phyloP scores from a whole-genome alignment of 73 alveolate species.

The Paramecium primaurelia region DNA sequence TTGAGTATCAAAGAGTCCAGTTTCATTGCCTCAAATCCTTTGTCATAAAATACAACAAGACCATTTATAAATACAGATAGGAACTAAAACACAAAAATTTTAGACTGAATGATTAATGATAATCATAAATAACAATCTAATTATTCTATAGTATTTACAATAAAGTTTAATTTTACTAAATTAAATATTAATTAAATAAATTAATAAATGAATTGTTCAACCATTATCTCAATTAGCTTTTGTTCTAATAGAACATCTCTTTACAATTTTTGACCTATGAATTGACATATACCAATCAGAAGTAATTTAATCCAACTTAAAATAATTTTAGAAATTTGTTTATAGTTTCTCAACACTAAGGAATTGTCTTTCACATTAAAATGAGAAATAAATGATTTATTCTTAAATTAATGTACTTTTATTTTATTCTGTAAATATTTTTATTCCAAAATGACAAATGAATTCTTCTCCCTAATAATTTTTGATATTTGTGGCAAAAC shows the following conservation, averaged over 20 bases:
- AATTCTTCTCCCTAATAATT: not conserved
- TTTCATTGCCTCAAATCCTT: not conserved
- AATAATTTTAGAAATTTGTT: not conserved
- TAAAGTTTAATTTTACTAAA: not conserved
- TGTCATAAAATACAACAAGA: not conserved
- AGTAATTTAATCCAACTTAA: not conserved
- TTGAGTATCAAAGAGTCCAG: not conserved
- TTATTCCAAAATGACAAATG: not conserved
- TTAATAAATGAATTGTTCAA: not conserved
- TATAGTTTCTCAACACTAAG: not conserved
- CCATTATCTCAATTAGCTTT: not conserved
- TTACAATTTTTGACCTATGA: not conserved
- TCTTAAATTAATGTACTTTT: not conserved
- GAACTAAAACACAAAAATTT: not conserved
- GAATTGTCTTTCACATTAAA: not conserved
- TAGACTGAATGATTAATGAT: not conserved
- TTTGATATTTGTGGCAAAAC: not conserved
- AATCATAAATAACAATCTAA: not conserved
- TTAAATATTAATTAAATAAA: not conserved
- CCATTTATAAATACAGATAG: not conserved
- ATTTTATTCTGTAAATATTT: not conserved
- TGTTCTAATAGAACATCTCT: not conserved
- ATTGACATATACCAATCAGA: not conserved
- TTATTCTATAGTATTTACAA: not conserved
- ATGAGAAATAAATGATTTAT: not conserved